phyloP scores from a whole-genome alignment of 768 basidiomycete genomes.

The Russula foetens region DNA sequence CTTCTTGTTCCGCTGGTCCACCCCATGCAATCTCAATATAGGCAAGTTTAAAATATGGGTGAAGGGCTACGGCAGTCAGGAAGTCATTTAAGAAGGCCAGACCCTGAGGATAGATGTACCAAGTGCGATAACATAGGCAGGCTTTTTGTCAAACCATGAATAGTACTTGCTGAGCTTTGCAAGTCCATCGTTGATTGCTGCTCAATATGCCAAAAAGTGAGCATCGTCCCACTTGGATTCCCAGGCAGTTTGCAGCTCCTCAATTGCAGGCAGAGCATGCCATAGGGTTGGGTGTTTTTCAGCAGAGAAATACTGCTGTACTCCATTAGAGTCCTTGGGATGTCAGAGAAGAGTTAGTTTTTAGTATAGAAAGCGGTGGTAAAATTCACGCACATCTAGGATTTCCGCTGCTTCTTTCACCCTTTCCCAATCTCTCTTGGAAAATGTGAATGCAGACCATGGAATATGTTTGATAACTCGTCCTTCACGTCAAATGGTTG shows the following conservation, averaged over 20 bases:
- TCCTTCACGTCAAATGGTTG: not conserved
- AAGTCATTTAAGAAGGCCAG: not conserved
- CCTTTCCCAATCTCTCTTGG: not conserved
- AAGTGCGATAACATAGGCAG: conserved; percentile 22
- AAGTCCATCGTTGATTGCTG: conserved; percentile 16
- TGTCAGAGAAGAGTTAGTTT: not conserved
- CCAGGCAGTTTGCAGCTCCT: conserved; percentile 25
- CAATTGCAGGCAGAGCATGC: conserved; percentile 24
- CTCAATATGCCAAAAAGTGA: conserved; percentile 18
- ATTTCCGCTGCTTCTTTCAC: not conserved
- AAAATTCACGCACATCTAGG: not conserved
- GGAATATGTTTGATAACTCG: not conserved
- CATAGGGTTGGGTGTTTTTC: conserved; percentile 24
- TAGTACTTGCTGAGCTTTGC: conserved; percentile 25
- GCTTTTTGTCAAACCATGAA: conserved; percentile 13
- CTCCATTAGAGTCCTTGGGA: conserved; percentile 22
- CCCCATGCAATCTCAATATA: too few species aligned
- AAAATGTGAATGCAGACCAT: not conserved
- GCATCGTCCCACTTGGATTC: conserved; percentile 20
- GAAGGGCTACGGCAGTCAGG: not conserved
- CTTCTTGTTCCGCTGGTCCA: too few species aligned
- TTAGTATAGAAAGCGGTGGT: not conserved
- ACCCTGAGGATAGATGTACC: conserved; percentile 11
- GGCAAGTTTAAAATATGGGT: too few species aligned
- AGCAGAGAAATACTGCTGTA: conserved; percentile 26